Conservation (phyloP, 257 asterid species). For the Plectranthus barbatus region DNA sequence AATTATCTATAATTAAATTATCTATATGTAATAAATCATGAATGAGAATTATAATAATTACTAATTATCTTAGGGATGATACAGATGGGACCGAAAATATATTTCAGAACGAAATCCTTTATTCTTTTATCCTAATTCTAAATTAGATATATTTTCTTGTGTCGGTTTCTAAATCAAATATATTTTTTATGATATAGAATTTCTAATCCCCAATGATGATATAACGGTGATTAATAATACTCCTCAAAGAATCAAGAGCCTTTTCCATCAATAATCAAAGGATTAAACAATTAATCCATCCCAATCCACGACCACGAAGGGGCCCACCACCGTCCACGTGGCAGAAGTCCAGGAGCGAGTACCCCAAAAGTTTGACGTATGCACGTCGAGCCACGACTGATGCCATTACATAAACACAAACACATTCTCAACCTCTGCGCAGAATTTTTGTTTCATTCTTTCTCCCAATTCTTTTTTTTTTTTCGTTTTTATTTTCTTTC, state of each 20-base stretch:
- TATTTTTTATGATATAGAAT: neutral
- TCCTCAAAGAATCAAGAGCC: no score
- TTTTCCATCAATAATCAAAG: neutral
- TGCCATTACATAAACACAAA: neutral
- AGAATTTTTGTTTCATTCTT: neutral
- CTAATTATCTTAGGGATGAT: no score
- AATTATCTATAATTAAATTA: no score
- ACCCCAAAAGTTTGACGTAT: neutral
- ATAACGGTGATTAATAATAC: no score
- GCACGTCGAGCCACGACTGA: slow-evolving; percentile 15
- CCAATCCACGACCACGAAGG: slow-evolving; percentile 14
- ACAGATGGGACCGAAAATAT: no score
- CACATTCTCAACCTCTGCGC: slow-evolving; percentile 3
- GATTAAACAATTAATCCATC: slow-evolving; percentile 12
- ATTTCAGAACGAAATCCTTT: no score
- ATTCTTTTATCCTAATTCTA: no score
- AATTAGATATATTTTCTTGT: no score
- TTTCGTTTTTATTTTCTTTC: neutral
- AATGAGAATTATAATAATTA: no score
- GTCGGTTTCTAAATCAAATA: no score
- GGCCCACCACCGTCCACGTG: slow-evolving; percentile 16
- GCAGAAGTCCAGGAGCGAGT: slow-evolving; percentile 7
- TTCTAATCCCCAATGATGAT: no score
- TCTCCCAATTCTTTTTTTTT: neutral
- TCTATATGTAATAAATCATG: no score